Base-by-base conservation (phyloP, 768 basidiomycete genomes). In the Lactifluus hygrophoroides region DNA sequence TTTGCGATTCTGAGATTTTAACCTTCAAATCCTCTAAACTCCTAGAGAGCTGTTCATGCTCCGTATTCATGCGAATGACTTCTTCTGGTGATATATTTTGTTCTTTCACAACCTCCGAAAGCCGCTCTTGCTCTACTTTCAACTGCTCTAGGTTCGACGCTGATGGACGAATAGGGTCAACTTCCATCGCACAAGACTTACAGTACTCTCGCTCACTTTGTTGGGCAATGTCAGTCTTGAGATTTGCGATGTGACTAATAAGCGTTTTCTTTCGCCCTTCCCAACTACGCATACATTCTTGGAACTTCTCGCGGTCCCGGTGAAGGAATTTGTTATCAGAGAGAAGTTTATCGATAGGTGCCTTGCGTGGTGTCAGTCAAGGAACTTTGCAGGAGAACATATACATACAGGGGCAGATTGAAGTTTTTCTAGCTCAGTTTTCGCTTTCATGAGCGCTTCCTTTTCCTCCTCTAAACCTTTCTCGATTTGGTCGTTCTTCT, bases 21-120 rank as follows among this genome's bases (percentile, higher is more conserved):
- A 81, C 75, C 62, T 82, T 86, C 54, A 94, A 80, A 60, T 90
- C 88, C 62, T 87, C 84, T 54, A 93, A 72, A 64, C 80, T 87
- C 51, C 83, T 80, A 4, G 81, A 75, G 35, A 95, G 77, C 27
- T 77, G 82, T 65, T 94, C 90, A 57, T 92, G 87, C 63, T 97
- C 94, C 5, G 83, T 83, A 66, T 87, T 94, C 90, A 99, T 94
- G 37, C 84, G 84, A 54, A 81, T 73, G 42, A 96, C 92, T 71
- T 99, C 94, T 70, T 94, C 91, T 0, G 89, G 88, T 1, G 89
- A 82, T 44, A 99, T 78, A 67, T 96, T 94, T 70, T 99, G 96
- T 32, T 75, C 81, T 66, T 85, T 85, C 28, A 98, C 90, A 2
- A 85, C 79, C 0, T 79, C 76, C 9, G 75, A 72, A 25, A 94